phyloP scores from a whole-genome alignment of 345 rosid genomes.

The Eucalyptus regnans region DNA sequence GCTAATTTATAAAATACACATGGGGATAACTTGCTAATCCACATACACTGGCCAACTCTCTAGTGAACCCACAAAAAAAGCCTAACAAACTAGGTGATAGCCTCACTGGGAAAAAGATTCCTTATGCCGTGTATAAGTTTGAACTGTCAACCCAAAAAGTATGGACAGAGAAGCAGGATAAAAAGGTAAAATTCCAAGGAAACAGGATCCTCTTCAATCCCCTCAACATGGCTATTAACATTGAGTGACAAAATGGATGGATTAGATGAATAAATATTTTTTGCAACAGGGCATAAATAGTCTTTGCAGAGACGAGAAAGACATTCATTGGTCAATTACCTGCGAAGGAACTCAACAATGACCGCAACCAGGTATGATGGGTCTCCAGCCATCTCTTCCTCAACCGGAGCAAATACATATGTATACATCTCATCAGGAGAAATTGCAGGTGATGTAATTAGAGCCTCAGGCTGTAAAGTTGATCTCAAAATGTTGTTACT shows the following conservation, averaged over 20 bases:
- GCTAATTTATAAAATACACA: neutral
- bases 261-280: neutral
- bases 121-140: neutral
- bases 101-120: neutral
- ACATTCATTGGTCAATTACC: conserved; percentile 25
- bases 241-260: neutral
- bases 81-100: neutral
- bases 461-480: conserved; percentile 49
- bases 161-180: neutral
- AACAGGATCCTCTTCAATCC: neutral
- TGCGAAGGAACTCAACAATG: conserved; percentile 74
- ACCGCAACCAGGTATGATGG: conserved; percentile 78
- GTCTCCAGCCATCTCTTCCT: conserved; percentile 82
- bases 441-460: conserved; percentile 65
- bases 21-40: neutral
- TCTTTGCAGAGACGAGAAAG: neutral
- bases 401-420: conserved; percentile 75
- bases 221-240: neutral
- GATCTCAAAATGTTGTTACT: conserved; percentile 31
- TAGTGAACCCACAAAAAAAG: neutral
- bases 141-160: neutral
- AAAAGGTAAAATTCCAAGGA: neutral
- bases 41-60: neutral
- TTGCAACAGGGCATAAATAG: neutral
- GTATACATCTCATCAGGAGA: conserved; percentile 93